A percentile compares a stretch with the other conserved stretches of the same genome.
These are phyloP conservation scores for Jamesozyma spencerorum DNA, from an alignment of 805 yeast genomes.

Conservation along the genomic window DNA sequence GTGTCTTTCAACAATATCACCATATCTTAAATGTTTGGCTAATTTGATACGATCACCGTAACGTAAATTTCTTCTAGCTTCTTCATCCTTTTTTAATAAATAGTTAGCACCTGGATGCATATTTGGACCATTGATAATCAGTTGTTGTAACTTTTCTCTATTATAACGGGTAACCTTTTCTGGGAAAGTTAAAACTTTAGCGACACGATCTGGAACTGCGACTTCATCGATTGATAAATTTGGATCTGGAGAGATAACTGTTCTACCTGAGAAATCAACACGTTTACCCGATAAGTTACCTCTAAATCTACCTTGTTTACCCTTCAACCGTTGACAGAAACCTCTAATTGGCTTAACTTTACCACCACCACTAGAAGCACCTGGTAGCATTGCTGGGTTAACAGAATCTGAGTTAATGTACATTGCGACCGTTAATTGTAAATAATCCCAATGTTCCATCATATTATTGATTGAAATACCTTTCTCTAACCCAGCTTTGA, in stretches of 20 bases:
- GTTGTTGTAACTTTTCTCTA: conserved; percentile 59
- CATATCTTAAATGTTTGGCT: conserved; percentile 68
- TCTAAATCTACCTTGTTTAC: conserved; percentile 97
- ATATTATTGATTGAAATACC: conserved; percentile 87
- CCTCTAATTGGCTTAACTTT: conserved; percentile 78
- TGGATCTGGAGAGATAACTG: conserved; percentile 98
- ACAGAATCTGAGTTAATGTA: conserved; percentile 94
- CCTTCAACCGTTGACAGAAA: conserved; percentile 92
- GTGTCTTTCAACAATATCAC: conserved; percentile 94
- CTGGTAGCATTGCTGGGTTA: conserved; percentile 68
- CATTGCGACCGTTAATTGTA: conserved; percentile 93
- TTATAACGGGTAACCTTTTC: conserved; percentile 89
- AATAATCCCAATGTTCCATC: conserved; percentile 98
- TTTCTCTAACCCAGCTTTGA: conserved; percentile 88
- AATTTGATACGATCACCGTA: conserved; percentile 77
- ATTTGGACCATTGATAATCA: conserved; percentile 77
- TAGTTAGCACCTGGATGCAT: conserved; percentile 96
- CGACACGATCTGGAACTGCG: conserved; percentile 96
- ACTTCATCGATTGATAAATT: conserved; percentile 91
- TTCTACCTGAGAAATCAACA: conserved; percentile 96
- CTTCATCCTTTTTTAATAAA: conserved; percentile 71
- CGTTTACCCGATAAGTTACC: conserved; percentile 97
- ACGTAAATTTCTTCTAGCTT: conserved; percentile 76
- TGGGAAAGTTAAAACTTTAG: conserved; percentile 91
- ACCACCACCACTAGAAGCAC: conserved; percentile 42